phyloP scores from a whole-genome alignment of 768 basidiomycete species.

The Boletus coccyginus region DNA sequence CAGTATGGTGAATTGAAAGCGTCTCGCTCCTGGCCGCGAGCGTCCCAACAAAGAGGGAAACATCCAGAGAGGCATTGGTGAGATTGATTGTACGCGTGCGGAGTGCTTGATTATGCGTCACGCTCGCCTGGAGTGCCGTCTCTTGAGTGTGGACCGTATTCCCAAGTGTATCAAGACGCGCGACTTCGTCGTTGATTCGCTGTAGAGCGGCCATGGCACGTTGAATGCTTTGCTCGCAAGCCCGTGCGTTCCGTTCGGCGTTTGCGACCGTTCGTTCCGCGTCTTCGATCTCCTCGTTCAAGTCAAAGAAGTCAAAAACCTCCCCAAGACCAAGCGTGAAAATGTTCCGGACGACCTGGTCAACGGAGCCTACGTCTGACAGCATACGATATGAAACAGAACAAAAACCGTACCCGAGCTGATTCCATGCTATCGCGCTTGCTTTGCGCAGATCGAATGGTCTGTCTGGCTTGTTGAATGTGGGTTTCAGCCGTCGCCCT shows the following conservation, averaged over 20 bases:
- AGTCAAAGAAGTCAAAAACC: constrained; percentile 14
- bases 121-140: constrained; percentile 5
- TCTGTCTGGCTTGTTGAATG: constrained; percentile 10
- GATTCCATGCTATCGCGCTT: constrained; percentile 14
- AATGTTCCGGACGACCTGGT: constrained; percentile 12
- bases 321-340: constrained; percentile 16
- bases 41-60: constrained; percentile 11
- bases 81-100: constrained; percentile 15
- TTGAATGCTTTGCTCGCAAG: constrained; percentile 8
- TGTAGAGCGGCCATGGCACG: constrained; percentile 2
- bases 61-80: constrained; percentile 14
- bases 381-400: background rate
- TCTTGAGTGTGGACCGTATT: constrained; percentile 1
- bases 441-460: constrained; percentile 9
- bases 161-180: constrained; percentile 2
- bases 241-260: background rate
- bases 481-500: constrained; percentile 1
- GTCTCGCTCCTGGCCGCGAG: constrained; percentile 17
- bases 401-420: constrained; percentile 7
- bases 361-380: background rate
- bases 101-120: constrained; percentile 2
- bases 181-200: background rate
- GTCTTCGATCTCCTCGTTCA: constrained; percentile 12
- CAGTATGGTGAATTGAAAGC: constrained; percentile 6
- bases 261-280: constrained; percentile 7